phyloP scores from a whole-genome alignment of 2,329 filamentous ascomycete genomes.

The Zelopaecilomyces penicillatus region DNA sequence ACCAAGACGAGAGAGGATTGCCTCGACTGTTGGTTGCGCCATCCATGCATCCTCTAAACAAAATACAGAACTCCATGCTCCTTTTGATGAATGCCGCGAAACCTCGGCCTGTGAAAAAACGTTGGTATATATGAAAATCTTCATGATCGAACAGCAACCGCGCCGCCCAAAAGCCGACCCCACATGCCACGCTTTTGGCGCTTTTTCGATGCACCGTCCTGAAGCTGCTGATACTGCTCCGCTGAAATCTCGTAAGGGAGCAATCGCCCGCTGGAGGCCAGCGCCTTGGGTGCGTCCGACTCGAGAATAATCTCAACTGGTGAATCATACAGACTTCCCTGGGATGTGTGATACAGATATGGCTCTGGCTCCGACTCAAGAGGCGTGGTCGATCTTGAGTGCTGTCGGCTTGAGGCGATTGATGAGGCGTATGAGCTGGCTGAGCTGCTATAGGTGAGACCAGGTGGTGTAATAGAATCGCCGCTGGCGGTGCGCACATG shows the following conservation, averaged over 20 bases:
- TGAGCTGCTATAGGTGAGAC: constrained; percentile 41
- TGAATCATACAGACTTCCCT: constrained; percentile 40
- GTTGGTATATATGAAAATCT: neutral
- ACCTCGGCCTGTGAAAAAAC: neutral
- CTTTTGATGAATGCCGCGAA: neutral
- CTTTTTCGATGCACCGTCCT: constrained; percentile 40
- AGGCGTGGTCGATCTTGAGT: constrained; percentile 45
- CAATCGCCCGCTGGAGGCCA: constrained; percentile 24
- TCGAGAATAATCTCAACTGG: constrained; percentile 38
- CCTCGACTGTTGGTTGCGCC: no score
- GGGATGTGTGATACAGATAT: constrained; percentile 30
- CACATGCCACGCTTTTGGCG: constrained; percentile 44
- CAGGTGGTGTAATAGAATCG: constrained; percentile 35
- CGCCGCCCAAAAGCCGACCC: constrained; percentile 43
- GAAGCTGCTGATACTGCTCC: constrained; percentile 43
- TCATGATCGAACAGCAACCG: constrained; percentile 29
- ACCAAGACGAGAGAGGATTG: no score
- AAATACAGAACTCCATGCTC: no score
- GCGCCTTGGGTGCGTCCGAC: constrained; percentile 29
- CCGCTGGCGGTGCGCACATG: constrained; percentile 30
- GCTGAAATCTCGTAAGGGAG: constrained; percentile 49
- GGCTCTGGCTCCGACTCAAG: constrained; percentile 36
- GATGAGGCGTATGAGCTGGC: constrained; percentile 43
- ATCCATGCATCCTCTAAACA: no score
- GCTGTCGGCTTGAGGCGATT: constrained; percentile 38